A percentile compares a stretch with the other conserved stretches of the same genome.
Conservation (phyloP, 495 filamentous ascomycete species). For the Neurospora sp. region DNA sequence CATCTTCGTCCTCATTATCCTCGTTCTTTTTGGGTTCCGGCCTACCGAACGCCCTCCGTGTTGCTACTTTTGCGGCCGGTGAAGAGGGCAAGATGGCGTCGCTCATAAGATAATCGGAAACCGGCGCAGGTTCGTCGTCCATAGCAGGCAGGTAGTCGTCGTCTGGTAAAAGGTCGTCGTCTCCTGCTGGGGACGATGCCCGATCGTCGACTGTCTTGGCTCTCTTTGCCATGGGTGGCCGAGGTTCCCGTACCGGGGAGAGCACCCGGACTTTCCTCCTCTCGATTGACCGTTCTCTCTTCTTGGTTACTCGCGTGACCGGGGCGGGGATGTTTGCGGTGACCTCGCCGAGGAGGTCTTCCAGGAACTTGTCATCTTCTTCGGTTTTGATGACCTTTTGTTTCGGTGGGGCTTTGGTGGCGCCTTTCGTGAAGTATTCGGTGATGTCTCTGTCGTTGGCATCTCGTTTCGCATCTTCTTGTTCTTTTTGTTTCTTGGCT, state of each 20-base stretch:
- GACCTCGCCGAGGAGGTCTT: constrained; percentile 76
- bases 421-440: constrained; percentile 81
- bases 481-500: constrained; percentile 83
- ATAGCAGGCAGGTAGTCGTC: constrained; percentile 36
- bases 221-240: constrained; percentile 37
- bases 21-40: constrained; percentile 49
- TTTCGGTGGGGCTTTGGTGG: constrained; percentile 55
- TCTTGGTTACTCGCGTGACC: constrained; percentile 39
- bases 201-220: constrained; percentile 38
- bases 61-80: constrained; percentile 67
- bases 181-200: constrained; percentile 30
- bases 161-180: constrained; percentile 41
- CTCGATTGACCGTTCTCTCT: constrained; percentile 59
- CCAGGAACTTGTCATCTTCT: constrained; percentile 80
- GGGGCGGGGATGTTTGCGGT: constrained; percentile 67
- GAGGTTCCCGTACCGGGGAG: constrained; percentile 52
- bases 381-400: constrained; percentile 66
- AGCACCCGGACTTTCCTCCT: constrained; percentile 69
- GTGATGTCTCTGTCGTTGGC: constrained; percentile 84
- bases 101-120: constrained; percentile 56
- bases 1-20: constrained; percentile 61
- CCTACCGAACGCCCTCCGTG: constrained; percentile 50
- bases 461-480: constrained; percentile 76
- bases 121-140: constrained; percentile 43
- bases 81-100: constrained; percentile 73